Conservation (phyloP, 805 yeast genomes). For the Lachancea kluyveri region DNA sequence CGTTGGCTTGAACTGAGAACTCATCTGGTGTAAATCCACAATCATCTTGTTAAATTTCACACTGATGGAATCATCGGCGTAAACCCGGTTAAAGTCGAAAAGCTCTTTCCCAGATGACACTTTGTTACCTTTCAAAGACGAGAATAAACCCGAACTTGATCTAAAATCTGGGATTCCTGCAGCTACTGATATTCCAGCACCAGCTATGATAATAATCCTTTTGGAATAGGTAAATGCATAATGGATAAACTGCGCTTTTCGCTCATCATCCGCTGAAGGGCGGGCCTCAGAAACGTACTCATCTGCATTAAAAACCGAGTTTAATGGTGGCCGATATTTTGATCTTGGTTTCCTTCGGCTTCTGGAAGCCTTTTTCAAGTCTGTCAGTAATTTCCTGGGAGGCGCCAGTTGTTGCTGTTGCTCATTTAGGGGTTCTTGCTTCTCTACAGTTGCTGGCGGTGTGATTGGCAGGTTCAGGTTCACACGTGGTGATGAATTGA, state of each 20-base stretch:
- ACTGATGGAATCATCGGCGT: slow-evolving; percentile 55
- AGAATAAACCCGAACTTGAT: slow-evolving; percentile 71
- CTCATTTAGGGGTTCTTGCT: neutral
- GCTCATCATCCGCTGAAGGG: slow-evolving; percentile 5
- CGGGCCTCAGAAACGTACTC: slow-evolving; percentile 13
- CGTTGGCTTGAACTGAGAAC: slow-evolving; percentile 58
- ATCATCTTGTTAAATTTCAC: slow-evolving; percentile 70
- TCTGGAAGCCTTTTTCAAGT: slow-evolving; percentile 10
- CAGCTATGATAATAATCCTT: slow-evolving; percentile 61
- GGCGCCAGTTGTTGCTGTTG: slow-evolving; percentile 3
- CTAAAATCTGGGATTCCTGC: slow-evolving; percentile 90
- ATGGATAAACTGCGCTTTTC: slow-evolving; percentile 41
- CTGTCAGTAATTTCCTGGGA: slow-evolving; percentile 20
- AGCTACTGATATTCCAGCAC: slow-evolving; percentile 88
- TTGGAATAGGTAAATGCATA: slow-evolving; percentile 50
- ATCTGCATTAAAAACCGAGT: slow-evolving; percentile 38
- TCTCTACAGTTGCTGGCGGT: slow-evolving; percentile 10
- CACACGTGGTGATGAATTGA: no score
- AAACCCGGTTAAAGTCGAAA: slow-evolving; percentile 68
- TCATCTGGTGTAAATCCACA: slow-evolving; percentile 50
- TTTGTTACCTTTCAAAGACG: slow-evolving; percentile 38
- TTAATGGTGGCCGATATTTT: slow-evolving; percentile 40
- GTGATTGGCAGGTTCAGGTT: slow-evolving; percentile 5
- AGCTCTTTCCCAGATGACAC: slow-evolving; percentile 53
- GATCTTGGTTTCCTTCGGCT: slow-evolving; percentile 38